Evolutionary conservation across 2,329 filamentous ascomycete genomes (phyloP), one percentile per base, ranked within the genome.

Genomic region (Fusarium sp.): DNA sequence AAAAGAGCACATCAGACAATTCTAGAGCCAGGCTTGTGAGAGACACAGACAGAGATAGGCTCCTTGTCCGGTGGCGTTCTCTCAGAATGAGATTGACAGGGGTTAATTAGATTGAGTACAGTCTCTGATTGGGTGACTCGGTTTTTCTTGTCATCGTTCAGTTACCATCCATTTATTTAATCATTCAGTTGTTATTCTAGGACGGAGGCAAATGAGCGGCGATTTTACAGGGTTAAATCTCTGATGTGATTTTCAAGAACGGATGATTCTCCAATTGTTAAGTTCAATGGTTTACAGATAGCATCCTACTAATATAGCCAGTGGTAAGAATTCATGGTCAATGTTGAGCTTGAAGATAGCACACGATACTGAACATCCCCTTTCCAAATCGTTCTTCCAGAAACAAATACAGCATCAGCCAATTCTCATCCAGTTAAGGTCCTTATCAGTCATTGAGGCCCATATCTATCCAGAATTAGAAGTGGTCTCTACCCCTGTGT

Each of bases 131-230:
- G 34, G 50, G 14, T 18, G 14, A 52, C 65, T 60, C 24, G 15
- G n/a, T 25, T 44, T 44, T 25, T 61, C 56, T 44, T 42, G 32
- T 40, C 49, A 24, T 63, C 32, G 32, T 63, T 55, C 51, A 58
- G 52, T 62, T 52, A 15, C 34, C 29, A 29, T 49, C 25, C 14
- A 49, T 47, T 27, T n/a, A 49, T 47, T 27, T n/a, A 59, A 56
- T 55, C 16, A 25, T 49, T 45, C 58, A 67, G 32, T 30, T 27
- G 22, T 27, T 49, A 71, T 70, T 72, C 56, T 42, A 62, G 45
- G 27, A 59, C 20, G 50, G 66, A 40, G 53, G 67, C 64, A 66
- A 70, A 75, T 71, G 63, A 68, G 63, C 44, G 65, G 25, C 52
- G 38, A 57, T 30, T 27, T 47, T 58, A 46, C 57, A 53, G 53